These are phyloP conservation scores for Gracilaria domingensis DNA, from an alignment of 23 red algal species.

Conservation along the genomic window DNA sequence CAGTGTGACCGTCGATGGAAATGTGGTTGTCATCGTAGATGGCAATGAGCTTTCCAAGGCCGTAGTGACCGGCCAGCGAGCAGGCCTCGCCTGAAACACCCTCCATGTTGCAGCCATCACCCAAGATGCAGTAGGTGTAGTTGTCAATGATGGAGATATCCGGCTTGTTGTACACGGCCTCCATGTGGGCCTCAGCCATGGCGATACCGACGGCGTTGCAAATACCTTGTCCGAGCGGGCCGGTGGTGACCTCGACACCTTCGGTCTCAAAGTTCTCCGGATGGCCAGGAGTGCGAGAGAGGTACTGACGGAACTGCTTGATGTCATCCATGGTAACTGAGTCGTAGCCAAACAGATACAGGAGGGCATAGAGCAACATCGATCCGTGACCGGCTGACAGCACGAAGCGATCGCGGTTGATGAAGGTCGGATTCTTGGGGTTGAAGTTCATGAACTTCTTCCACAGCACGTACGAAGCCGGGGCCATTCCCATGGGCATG, in stretches of 20 bases:
- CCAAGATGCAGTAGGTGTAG: conserved; percentile 94
- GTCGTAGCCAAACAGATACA: conserved; percentile 96
- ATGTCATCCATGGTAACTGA: conserved; percentile 90
- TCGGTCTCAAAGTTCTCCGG: conserved; percentile 94
- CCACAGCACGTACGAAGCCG: conserved; percentile 85
- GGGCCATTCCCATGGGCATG: conserved; percentile 99
- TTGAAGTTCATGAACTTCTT: conserved; percentile 98
- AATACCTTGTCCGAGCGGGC: conserved; percentile 94
- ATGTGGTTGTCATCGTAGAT: conserved; percentile 99
- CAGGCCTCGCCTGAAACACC: conserved; percentile 88
- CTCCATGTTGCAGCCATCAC: conserved; percentile 98
- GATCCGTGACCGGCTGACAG: conserved; percentile 90
- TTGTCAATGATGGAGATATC: conserved; percentile 87
- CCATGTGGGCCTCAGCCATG: conserved; percentile 93
- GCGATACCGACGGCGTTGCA: conserved; percentile 96
- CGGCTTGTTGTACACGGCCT: conserved; percentile 92
- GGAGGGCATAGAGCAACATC: conserved; percentile 93
- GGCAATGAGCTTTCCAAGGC: conserved; percentile 96
- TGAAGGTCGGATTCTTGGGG: conserved; percentile 90
- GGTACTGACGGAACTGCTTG: conserved; percentile 97
- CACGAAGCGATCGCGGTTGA: conserved; percentile 97
- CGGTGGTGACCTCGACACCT: conserved; percentile 95
- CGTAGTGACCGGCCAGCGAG: conserved; percentile 92
- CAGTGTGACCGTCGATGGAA: conserved; percentile 95
- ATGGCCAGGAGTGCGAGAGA: conserved; percentile 84